phyloP scores from a whole-genome alignment of 164 flowering plant genomes.

The Kingdonia uniflora region DNA sequence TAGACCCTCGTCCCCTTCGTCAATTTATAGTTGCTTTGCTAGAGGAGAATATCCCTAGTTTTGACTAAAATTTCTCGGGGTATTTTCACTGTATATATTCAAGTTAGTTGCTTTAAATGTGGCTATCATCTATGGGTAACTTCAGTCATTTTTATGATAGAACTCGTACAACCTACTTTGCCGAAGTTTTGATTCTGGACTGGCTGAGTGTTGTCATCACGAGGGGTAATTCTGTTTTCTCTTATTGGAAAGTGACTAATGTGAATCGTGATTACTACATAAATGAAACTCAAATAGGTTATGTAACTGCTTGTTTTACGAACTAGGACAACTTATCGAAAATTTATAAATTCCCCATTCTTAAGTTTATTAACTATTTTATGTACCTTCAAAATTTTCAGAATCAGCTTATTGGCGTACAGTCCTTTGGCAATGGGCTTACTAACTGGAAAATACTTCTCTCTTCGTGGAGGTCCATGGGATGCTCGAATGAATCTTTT shows the following conservation, averaged over 20 bases:
- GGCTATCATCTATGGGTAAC: not conserved
- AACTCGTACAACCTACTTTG: conserved; percentile 70
- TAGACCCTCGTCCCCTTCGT: too few species aligned
- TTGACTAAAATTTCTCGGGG: too few species aligned
- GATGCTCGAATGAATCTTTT: conserved; percentile 73
- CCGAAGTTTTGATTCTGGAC: conserved; percentile 66
- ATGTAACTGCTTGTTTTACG: too few species aligned
- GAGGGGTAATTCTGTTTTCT: conserved; percentile 55
- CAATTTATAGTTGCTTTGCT: too few species aligned
- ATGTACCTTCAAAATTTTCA: conserved; percentile 14
- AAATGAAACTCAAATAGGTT: too few species aligned
- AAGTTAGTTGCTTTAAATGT: conserved; percentile 4
- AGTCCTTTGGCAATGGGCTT: conserved; percentile 93
- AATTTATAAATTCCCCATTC: too few species aligned
- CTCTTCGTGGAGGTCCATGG: conserved; percentile 44
- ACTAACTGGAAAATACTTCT: conserved; percentile 74
- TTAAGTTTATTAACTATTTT: too few species aligned
- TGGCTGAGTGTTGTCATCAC: conserved; percentile 91
- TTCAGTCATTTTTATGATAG: conserved; percentile 22
- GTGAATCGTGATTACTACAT: too few species aligned
- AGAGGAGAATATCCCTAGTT: too few species aligned
- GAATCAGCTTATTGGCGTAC: conserved; percentile 69
- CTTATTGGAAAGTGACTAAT: too few species aligned
- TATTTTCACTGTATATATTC: too few species aligned
- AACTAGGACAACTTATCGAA: too few species aligned